Percentiles rank a stretch among this genome's conserved stretches.
Evolutionary conservation across 768 basidiomycete genomes (phyloP).

Genomic region (Agrocybe pediades): DNA sequence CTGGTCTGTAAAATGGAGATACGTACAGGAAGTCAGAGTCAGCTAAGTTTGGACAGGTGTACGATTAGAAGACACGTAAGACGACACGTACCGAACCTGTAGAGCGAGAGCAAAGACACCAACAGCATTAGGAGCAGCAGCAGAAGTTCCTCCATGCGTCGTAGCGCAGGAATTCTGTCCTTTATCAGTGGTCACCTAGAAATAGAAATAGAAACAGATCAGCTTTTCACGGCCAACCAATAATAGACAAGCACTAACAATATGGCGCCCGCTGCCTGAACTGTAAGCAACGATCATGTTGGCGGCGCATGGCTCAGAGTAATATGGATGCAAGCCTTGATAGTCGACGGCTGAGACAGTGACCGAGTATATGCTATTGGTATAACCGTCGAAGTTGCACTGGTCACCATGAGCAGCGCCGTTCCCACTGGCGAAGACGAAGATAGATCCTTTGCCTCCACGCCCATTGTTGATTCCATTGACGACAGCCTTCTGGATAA

Average conservation of each 20-base stretch:
- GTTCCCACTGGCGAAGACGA: constrained; percentile 97
- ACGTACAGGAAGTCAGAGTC: constrained; percentile 13
- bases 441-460: constrained; percentile 87
- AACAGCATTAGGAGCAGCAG: constrained; percentile 95
- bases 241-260: constrained; percentile 56
- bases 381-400: constrained; percentile 99
- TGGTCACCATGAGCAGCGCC: constrained; percentile 91
- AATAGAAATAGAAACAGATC: background rate
- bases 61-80: background rate
- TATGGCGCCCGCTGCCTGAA: constrained; percentile 91
- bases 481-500: constrained; percentile 92
- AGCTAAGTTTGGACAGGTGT: too few relatives aligned
- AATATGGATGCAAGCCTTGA: constrained; percentile 93
- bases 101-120: constrained; percentile 92
- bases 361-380: constrained; percentile 94
- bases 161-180: constrained; percentile 81
- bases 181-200: constrained; percentile 90
- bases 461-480: constrained; percentile 93
- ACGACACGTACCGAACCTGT: constrained; percentile 65
- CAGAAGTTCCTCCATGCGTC: constrained; percentile 94
- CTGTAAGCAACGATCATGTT: constrained; percentile 97
- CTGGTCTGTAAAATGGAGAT: constrained; percentile 58
- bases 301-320: constrained; percentile 97
- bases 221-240: background rate
- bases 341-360: constrained; percentile 96